A percentile compares a stretch with the other conserved stretches of the same genome.
Evolutionary conservation across 2,329 filamentous ascomycete genomes (phyloP).

Genomic region (Cladophialophora psammophila): DNA sequence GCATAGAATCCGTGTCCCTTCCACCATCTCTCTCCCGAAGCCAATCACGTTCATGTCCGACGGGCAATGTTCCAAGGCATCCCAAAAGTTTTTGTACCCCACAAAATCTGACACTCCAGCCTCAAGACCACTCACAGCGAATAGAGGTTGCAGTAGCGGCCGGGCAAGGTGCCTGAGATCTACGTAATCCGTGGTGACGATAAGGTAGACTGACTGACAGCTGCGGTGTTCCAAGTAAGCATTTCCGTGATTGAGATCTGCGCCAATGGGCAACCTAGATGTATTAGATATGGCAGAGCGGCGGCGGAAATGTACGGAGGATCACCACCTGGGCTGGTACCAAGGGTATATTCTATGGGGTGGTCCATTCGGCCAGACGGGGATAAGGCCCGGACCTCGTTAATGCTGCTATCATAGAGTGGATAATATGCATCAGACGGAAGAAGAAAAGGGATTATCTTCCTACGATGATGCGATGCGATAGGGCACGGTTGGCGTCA

Average conservation of each 20-base stretch:
- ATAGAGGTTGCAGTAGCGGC: slow-evolving; percentile 12
- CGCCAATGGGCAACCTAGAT: slow-evolving; percentile 3
- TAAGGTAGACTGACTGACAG: background rate
- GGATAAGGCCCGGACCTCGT: slow-evolving; percentile 11
- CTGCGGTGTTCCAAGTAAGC: slow-evolving; percentile 2
- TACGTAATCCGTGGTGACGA: slow-evolving; percentile 15
- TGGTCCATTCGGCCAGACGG: background rate
- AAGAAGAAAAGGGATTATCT: slow-evolving; percentile 5
- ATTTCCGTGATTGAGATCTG: slow-evolving; percentile 5
- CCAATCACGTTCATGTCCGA: background rate
- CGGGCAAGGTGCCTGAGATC: slow-evolving; percentile 10
- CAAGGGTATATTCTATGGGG: background rate
- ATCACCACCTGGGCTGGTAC: background rate
- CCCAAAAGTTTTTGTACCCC: slow-evolving; percentile 1
- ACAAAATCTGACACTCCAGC: slow-evolving; percentile 4
- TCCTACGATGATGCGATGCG: background rate
- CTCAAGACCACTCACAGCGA: background rate
- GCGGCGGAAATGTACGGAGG: background rate
- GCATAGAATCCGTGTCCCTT: background rate
- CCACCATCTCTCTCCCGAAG: background rate
- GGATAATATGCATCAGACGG: slow-evolving; percentile 5
- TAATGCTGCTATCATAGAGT: slow-evolving; percentile 5
- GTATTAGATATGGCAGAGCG: background rate
- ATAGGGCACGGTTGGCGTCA: background rate
- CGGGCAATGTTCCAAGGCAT: slow-evolving; percentile 3